phyloP scores from a whole-genome alignment of 495 filamentous ascomycete genomes.

The Pyrenula aspistea region DNA sequence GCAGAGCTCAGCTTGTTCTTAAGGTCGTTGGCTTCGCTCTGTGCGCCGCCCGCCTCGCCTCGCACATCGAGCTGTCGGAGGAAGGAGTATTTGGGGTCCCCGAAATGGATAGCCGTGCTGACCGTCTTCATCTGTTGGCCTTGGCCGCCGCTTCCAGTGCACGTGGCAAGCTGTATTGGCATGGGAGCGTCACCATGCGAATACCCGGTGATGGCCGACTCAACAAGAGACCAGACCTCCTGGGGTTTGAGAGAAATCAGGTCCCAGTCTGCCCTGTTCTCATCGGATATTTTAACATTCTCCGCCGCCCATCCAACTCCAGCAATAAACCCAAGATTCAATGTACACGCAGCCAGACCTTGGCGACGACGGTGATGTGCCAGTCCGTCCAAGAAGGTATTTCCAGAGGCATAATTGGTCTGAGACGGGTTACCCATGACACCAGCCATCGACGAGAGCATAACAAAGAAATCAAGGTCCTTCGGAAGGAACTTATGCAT shows the following conservation, averaged over 20 bases:
- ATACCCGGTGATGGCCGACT: conserved; percentile 6
- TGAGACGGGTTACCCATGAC: conserved; percentile 31
- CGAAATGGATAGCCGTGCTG: conserved; percentile 3
- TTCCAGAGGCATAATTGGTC: conserved; percentile 30
- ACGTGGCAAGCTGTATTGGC: conserved; percentile 8
- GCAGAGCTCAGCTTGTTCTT: background rate
- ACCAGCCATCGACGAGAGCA: conserved; percentile 29
- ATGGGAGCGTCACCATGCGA: conserved; percentile 1
- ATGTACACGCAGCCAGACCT: conserved; percentile 14
- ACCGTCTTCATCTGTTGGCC: conserved; percentile 2
- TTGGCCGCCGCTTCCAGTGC: conserved; percentile 6
- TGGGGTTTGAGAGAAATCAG: conserved; percentile 5
- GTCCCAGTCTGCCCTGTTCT: conserved; percentile 6
- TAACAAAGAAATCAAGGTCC: conserved; percentile 39
- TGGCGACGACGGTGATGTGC: conserved; percentile 20
- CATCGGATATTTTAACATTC: conserved; percentile 5
- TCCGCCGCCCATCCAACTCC: conserved; percentile 43
- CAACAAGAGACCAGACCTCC: conserved; percentile 3
- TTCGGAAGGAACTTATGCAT: conserved; percentile 16
- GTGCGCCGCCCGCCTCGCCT: conserved; percentile 2
- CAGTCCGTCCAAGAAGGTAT: conserved; percentile 28
- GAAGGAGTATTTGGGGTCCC: conserved; percentile 6
- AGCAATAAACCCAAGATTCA: conserved; percentile 36
- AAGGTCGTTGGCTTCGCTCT: conserved; percentile 1
- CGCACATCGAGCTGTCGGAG: conserved; percentile 5